Conservation (phyloP, 2,329 filamentous ascomycete species). For the Aspergillus transmontanensis region DNA sequence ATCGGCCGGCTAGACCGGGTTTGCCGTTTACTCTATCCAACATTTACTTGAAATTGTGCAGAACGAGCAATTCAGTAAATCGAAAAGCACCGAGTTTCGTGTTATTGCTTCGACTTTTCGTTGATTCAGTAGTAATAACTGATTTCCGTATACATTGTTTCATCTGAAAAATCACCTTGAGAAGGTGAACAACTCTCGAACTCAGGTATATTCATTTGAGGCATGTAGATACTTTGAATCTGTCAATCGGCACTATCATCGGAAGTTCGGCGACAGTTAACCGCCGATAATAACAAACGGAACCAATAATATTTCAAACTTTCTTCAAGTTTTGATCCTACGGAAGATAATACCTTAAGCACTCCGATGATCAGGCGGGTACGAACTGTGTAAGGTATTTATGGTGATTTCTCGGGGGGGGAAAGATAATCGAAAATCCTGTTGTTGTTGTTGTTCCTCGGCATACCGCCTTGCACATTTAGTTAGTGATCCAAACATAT, state of each 20-base stretch:
- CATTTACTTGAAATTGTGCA: background rate
- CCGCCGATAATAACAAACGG: background rate
- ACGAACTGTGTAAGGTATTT: background rate
- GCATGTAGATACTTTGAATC: too few relatives aligned
- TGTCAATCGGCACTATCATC: background rate
- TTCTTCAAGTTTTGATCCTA: background rate
- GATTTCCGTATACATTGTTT: too few relatives aligned
- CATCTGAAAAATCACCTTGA: too few relatives aligned
- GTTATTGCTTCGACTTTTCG: too few relatives aligned
- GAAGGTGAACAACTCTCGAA: too few relatives aligned
- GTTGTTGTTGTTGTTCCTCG: background rate
- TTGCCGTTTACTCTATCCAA: background rate
- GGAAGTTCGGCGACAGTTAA: constrained; percentile 1
- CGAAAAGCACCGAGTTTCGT: background rate
- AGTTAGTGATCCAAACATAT: too few relatives aligned
- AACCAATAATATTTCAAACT: background rate
- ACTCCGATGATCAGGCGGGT: background rate
- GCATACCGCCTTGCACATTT: background rate
- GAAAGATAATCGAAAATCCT: background rate
- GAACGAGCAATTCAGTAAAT: background rate
- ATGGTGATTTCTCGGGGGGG: background rate
- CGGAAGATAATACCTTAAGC: background rate
- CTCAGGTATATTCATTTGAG: too few relatives aligned
- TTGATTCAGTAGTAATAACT: too few relatives aligned
- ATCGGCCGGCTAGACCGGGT: constrained; percentile 10